Percentiles rank a stretch among this genome's conserved stretches.
phyloP scores from a whole-genome alignment of 1,139 yeast species.

The Yueomyces sp. region DNA sequence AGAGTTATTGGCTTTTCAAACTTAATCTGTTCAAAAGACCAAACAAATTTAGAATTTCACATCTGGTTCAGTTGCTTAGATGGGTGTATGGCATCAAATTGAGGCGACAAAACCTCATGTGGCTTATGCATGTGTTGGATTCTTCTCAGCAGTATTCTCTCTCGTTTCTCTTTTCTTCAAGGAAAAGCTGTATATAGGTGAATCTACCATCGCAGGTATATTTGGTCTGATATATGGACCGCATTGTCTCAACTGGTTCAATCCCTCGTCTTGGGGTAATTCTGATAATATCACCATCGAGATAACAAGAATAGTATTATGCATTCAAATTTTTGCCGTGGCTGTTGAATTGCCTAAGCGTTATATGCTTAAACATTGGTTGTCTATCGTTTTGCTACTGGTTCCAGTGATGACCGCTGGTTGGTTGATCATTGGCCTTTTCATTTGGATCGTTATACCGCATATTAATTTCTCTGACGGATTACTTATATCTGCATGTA shows the following conservation, averaged over 20 bases:
- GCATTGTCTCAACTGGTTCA: slow-evolving; percentile 79
- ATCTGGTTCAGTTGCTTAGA: slow-evolving; percentile 17
- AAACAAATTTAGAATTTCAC: no score
- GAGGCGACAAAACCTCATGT: slow-evolving; percentile 55
- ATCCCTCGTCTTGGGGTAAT: slow-evolving; percentile 87
- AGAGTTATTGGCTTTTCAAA: no score
- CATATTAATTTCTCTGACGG: slow-evolving; percentile 69
- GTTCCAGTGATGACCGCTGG: slow-evolving; percentile 93
- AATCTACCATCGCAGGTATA: slow-evolving; percentile 86
- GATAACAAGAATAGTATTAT: slow-evolving; percentile 73
- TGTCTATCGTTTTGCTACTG: slow-evolving; percentile 62
- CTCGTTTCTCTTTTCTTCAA: slow-evolving; percentile 83
- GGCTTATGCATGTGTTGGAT: slow-evolving; percentile 88
- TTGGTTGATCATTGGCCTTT: slow-evolving; percentile 79
- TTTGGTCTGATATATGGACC: slow-evolving; percentile 93
- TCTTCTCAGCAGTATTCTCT: slow-evolving; percentile 78
- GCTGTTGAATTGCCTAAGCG: slow-evolving; percentile 93
- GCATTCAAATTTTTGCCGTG: slow-evolving; percentile 92
- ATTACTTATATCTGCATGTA: slow-evolving; percentile 76
- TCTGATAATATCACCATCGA: slow-evolving; percentile 78
- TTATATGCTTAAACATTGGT: slow-evolving; percentile 86
- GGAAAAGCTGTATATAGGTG: slow-evolving; percentile 83
- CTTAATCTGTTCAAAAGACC: no score
- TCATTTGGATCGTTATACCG: slow-evolving; percentile 77
- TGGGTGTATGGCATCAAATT: slow-evolving; percentile 26